phyloP scores from a whole-genome alignment of 2,329 filamentous ascomycete species.

The Aspergillus viridinutans region DNA sequence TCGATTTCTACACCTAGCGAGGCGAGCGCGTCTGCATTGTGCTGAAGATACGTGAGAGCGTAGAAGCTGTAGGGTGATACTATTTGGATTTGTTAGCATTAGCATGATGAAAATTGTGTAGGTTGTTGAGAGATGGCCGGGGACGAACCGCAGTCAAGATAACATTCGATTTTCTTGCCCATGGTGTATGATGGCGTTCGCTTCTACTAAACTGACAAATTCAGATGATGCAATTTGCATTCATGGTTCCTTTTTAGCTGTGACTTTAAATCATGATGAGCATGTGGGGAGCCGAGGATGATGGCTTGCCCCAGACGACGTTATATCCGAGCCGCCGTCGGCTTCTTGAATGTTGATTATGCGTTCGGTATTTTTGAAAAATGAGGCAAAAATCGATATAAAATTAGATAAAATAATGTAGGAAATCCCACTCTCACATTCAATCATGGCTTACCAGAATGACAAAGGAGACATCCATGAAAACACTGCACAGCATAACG shows the following conservation, averaged over 20 bases:
- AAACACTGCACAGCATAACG: not conserved
- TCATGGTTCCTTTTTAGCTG: not conserved
- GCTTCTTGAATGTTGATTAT: not conserved
- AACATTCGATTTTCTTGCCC: slow-evolving; percentile 61
- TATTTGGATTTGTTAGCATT: slow-evolving; percentile 27
- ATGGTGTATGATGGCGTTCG: slow-evolving; percentile 34
- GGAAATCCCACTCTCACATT: not conserved
- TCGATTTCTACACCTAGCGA: slow-evolving; percentile 61
- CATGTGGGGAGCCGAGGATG: slow-evolving; percentile 4
- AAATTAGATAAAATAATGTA: not conserved
- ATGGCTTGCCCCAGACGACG: not conserved
- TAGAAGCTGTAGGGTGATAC: slow-evolving; percentile 59
- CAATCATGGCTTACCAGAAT: not conserved
- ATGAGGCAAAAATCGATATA: not conserved
- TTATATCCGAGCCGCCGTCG: not conserved
- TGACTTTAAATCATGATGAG: not conserved
- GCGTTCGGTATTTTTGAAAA: not conserved
- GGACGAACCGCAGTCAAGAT: slow-evolving; percentile 62
- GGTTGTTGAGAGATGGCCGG: not conserved
- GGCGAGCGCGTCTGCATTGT: slow-evolving; percentile 52
- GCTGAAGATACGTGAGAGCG: slow-evolving; percentile 55
- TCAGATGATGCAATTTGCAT: not conserved
- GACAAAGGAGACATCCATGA: not conserved
- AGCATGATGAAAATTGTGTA: not conserved
- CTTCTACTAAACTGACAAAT: not conserved